Base-by-base conservation (phyloP, 1,139 yeast genomes). In the Citeromyces hawaiiensis region DNA sequence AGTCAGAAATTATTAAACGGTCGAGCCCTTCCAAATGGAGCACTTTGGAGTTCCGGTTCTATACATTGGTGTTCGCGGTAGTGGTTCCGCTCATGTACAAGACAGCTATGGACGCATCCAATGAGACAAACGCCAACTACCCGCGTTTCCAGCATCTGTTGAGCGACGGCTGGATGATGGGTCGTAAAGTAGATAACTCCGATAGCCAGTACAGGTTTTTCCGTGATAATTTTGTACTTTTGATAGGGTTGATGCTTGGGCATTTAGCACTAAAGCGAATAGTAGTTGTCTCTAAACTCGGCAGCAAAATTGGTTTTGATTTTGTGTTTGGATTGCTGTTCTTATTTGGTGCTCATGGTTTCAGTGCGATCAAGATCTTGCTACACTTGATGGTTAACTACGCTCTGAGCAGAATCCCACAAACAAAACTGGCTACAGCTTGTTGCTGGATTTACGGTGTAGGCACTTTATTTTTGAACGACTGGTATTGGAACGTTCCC, bases 141-240 rank as follows among this genome's bases (percentile, higher is more conserved):
- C 69, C 71, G 15, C 63, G 65, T 39, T 87, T 71, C 52, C 69
- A 70, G 45, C 70, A 75, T 40, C 60, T 78, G 36, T 64, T 91
- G 43, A 68, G 78, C 36, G 60, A 70, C 8, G 82, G 88, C 2
- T 85, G 94, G 95, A 58, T 83, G 47, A 75, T 77, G 48, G 87
- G 88, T 2, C 60, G 93, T 27, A 80, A 73, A 62, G 93, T 74
- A 48, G 96, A 93, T 55, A 88, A 88, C 55, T 81, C 95, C 3
- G 99, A 93, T 55, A 66, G 67, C 33, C 99, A 93, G 57, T 93
- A 91, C 53, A 64, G 86, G 25, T 85, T 87, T 51, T 87, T 93
- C 56, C 70, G 98, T 49, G 80, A 82, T 52, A 87, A 86, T 54
- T 67, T 88, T 48, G 72, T 76, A 9, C 56, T 82, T 40, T 60